phyloP scores from a whole-genome alignment of 768 basidiomycete genomes.

The Amanita brunnescens region DNA sequence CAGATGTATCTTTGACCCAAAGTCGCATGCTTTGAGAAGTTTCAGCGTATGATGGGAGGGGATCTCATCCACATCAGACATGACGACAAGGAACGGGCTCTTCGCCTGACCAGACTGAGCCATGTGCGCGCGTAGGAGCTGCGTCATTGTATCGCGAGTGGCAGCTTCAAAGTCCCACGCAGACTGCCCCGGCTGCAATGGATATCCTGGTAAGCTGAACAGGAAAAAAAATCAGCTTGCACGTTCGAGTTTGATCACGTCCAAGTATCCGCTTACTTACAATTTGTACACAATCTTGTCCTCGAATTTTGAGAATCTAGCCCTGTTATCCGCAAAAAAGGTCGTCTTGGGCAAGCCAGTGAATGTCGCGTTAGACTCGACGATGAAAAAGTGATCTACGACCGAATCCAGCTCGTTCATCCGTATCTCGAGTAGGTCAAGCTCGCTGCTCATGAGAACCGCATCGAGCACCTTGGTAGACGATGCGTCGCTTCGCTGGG shows the following conservation, averaged over 20 bases:
- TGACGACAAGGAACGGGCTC: constrained; percentile 39
- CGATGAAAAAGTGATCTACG: constrained; percentile 52
- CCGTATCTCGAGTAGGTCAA: constrained; percentile 56
- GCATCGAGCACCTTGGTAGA: constrained; percentile 45
- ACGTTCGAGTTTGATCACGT: not conserved
- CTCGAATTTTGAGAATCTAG: constrained; percentile 39
- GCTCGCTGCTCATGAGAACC: constrained; percentile 53
- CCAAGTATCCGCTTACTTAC: constrained; percentile 20
- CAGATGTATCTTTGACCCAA: constrained; percentile 44
- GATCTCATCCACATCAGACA: constrained; percentile 59
- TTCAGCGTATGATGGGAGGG: constrained; percentile 42
- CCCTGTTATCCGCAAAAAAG: constrained; percentile 37
- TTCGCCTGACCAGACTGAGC: constrained; percentile 16
- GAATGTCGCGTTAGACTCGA: constrained; percentile 55
- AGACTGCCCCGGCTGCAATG: constrained; percentile 30
- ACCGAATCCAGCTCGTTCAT: constrained; percentile 50
- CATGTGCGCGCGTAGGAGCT: constrained; percentile 32
- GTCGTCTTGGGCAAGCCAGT: constrained; percentile 49
- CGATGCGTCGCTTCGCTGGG: constrained; percentile 20
- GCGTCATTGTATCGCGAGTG: constrained; percentile 42
- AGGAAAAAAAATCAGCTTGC: not conserved
- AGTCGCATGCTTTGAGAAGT: constrained; percentile 45
- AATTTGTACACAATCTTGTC: constrained; percentile 45
- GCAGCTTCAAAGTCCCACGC: constrained; percentile 44
- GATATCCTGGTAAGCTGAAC: constrained; percentile 34